Evolutionary conservation across 2,329 filamentous ascomycete genomes (phyloP), one percentile per base, ranked within the genome.

Genomic region (Cladophialophora psammophila): DNA sequence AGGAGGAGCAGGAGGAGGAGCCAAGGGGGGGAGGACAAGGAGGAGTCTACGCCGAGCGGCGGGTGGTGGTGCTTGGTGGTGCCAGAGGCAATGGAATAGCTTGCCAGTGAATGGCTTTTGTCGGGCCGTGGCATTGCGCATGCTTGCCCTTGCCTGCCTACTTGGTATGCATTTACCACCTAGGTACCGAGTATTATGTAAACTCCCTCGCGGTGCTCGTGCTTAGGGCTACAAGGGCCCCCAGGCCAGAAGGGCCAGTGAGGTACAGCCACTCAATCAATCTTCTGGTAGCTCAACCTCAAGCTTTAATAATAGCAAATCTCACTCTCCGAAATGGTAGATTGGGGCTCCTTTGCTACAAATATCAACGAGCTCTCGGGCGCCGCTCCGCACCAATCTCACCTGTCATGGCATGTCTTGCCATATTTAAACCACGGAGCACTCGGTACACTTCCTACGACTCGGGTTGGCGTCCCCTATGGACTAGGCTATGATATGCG

Each of bases 301-400:
- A 26, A 50, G 45, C 45, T 50, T 50, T 26, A 50, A 50, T 20
- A 50, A 50, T 50, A 50, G 45, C 45, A 50, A 50, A 50, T 50
- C 45, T 50, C 45, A 50, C 45, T 50, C 45, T 26, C 45, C 45
- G 5, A 26, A 50, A 20, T 50, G 45, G 45, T 50, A 50, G 26
- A 50, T 31, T 50, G 26, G 45, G 45, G 2, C 18, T 26, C 45
- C 10, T 50, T 20, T 50, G 45, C 45, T 10, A 50, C 45, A 50
- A 50, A 50, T 50, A 50, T 50, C 18, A 50, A 50, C 40, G 15
- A 42, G 8, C 40, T 42, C n/a, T n/a, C 40, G 26, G 45, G 18
- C 18, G 45, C 45, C 45, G 45, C 45, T 50, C 45, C 20, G 45
- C 45, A 50, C 45, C 12, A 50, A 8, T 50, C 45, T 50, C 18